Percentiles rank a stretch among this genome's conserved stretches.
phyloP scores from a whole-genome alignment of 441 rosid genomes.

The Populus trichocarpa region DNA sequence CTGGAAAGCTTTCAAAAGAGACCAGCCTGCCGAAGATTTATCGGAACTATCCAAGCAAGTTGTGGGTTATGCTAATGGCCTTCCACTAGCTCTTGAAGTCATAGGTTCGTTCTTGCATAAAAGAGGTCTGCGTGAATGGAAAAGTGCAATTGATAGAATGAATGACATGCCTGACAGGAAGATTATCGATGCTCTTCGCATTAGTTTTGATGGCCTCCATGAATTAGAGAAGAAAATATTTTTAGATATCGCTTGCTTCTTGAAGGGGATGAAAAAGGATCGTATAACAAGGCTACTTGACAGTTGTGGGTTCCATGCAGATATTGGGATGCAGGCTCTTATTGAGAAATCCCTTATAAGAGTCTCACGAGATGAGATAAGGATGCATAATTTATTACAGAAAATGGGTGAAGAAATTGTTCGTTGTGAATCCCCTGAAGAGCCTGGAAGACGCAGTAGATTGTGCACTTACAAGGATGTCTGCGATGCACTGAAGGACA shows the following conservation, averaged over 20 bases:
- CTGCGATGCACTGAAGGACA: not conserved
- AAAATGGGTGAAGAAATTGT: constrained; percentile 27
- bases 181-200: constrained; percentile 1
- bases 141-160: constrained; percentile 25
- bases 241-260: constrained; percentile 11
- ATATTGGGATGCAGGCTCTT: constrained; percentile 2
- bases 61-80: not conserved
- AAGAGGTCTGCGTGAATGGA: constrained; percentile 16
- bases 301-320: not conserved
- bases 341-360: constrained; percentile 15
- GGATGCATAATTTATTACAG: constrained; percentile 21
- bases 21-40: not conserved
- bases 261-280: not conserved
- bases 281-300: not conserved
- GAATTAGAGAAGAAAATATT: constrained; percentile 11
- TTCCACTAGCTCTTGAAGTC: constrained; percentile 16
- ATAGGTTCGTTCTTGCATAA: constrained; percentile 15
- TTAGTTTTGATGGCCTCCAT: constrained; percentile 14
- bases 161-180: constrained; percentile 14
- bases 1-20: constrained; percentile 12
- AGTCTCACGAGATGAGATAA: not conserved
- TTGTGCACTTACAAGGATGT: constrained; percentile 3
- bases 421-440: not conserved
- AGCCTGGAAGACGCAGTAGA: constrained; percentile 21
- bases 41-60: not conserved